A percentile compares a stretch with the other conserved stretches of the same genome.
These are phyloP conservation scores for Cercospora brassicicola DNA, from an alignment of 2,329 filamentous ascomycete species.

Conservation along the genomic window DNA sequence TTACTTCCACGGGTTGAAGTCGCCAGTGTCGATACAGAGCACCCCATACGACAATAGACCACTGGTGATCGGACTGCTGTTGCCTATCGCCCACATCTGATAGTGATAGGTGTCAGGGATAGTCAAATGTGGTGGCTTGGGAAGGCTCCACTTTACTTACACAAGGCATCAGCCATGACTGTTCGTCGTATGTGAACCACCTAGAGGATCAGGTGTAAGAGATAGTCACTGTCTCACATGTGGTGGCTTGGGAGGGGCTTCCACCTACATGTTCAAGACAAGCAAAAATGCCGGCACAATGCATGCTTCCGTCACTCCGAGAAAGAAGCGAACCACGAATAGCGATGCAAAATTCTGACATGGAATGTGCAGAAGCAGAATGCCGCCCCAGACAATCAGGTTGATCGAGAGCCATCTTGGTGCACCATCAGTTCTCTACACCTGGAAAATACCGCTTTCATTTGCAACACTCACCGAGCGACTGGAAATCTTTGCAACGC, in stretches of 20 bases:
- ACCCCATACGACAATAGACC: conserved; percentile 25
- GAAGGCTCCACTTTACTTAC: too few relatives aligned
- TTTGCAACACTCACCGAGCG: not conserved
- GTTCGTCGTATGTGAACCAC: conserved; percentile 16
- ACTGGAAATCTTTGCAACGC: conserved; percentile 28
- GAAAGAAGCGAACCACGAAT: conserved; percentile 36
- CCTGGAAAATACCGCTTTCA: too few relatives aligned
- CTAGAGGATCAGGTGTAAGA: too few relatives aligned
- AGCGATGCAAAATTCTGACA: conserved; percentile 25
- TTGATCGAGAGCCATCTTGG: conserved; percentile 23
- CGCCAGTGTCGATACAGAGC: conserved; percentile 23
- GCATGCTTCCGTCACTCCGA: conserved; percentile 33
- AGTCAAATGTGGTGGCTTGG: too few relatives aligned
- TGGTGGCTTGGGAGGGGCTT: too few relatives aligned
- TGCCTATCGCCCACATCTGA: conserved; percentile 26
- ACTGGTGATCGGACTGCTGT: conserved; percentile 22
- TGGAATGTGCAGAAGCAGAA: conserved; percentile 35
- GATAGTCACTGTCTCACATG: too few relatives aligned
- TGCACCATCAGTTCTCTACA: not conserved
- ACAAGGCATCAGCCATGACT: too few relatives aligned
- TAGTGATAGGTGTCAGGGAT: too few relatives aligned
- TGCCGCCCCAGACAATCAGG: conserved; percentile 30
- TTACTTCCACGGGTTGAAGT: conserved; percentile 24
- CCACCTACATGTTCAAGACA: conserved; percentile 21
- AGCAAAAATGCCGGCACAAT: conserved; percentile 23